Percentiles rank a stretch among this genome's conserved stretches.
Evolutionary conservation across 192 early-diverging fungal species (phyloP).

Genomic region (Polychytrium aggregatum): DNA sequence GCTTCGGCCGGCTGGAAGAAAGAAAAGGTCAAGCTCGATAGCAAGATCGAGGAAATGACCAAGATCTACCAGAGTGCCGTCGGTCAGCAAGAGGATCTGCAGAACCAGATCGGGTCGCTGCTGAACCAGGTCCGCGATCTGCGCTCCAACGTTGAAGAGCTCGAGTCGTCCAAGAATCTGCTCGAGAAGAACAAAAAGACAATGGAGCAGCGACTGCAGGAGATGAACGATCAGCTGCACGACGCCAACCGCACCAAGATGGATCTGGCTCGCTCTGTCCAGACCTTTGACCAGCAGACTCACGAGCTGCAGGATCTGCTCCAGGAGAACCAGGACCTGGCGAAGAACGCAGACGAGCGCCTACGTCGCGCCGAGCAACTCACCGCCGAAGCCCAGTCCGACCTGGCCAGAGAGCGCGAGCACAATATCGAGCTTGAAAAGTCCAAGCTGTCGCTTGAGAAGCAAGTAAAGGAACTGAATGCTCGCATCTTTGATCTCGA

Average conservation of each 20-base stretch:
- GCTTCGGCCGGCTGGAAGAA: slow-evolving; percentile 57
- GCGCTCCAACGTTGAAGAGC: slow-evolving; percentile 46
- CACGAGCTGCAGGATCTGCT: slow-evolving; percentile 57
- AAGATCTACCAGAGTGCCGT: slow-evolving; percentile 49
- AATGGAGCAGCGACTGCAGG: slow-evolving; percentile 65
- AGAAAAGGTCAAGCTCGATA: slow-evolving; percentile 67
- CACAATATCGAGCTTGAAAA: slow-evolving; percentile 40
- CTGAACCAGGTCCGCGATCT: slow-evolving; percentile 48
- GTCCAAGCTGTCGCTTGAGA: slow-evolving; percentile 60
- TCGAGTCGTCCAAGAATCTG: slow-evolving; percentile 50
- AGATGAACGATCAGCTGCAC: slow-evolving; percentile 55
- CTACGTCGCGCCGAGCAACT: slow-evolving; percentile 55
- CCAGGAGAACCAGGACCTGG: slow-evolving; percentile 63
- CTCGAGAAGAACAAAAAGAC: slow-evolving; percentile 60
- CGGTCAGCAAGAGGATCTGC: slow-evolving; percentile 48
- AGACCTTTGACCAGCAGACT: slow-evolving; percentile 63
- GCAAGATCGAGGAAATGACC: slow-evolving; percentile 59
- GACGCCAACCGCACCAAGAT: slow-evolving; percentile 54
- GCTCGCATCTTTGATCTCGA: slow-evolving; percentile 69
- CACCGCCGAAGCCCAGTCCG: slow-evolving; percentile 50
- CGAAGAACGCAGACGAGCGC: slow-evolving; percentile 51
- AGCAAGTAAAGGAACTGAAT: slow-evolving; percentile 69
- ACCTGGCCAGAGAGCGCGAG: slow-evolving; percentile 62
- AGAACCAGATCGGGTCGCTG: slow-evolving; percentile 42
- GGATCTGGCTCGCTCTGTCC: slow-evolving; percentile 58